Evolutionary conservation across 208 protist species (phyloP).

Genomic region (Crithidia sp.): DNA sequence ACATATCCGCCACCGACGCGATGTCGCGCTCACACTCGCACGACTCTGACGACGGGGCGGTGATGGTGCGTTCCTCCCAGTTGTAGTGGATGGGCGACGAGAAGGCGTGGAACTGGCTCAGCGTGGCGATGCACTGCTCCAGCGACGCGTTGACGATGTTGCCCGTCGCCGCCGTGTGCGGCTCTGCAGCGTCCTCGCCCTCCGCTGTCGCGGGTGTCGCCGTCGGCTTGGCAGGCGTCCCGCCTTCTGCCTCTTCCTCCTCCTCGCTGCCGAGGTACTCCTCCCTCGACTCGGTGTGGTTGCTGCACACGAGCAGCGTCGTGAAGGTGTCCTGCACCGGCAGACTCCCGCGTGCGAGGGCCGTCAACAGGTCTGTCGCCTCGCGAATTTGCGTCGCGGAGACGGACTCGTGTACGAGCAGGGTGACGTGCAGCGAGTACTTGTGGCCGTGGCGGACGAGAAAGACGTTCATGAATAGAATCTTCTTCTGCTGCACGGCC

Average conservation of each 20-base stretch:
- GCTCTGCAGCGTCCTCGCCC: neutral
- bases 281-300: constrained; percentile 34
- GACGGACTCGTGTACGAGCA: constrained; percentile 55
- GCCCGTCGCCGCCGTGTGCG: constrained; percentile 34
- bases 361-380: constrained; percentile 54
- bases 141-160: constrained; percentile 56
- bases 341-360: constrained; percentile 49
- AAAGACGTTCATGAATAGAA: constrained; percentile 81
- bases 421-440: constrained; percentile 78
- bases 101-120: constrained; percentile 70
- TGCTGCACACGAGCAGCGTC: constrained; percentile 43
- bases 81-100: constrained; percentile 45
- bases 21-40: constrained; percentile 72
- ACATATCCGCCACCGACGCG: constrained; percentile 59
- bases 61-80: constrained; percentile 63
- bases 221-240: neutral
- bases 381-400: constrained; percentile 43
- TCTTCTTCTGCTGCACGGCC: constrained; percentile 23
- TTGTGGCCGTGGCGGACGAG: constrained; percentile 84
- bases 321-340: constrained; percentile 73
- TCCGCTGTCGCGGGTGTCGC: neutral
- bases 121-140: constrained; percentile 41
- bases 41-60: constrained; percentile 30
- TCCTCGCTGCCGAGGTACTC: constrained; percentile 22
- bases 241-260: neutral